Base-by-base conservation (phyloP, 306 rosid genomes). In the Lithocarpus polystachyus region DNA sequence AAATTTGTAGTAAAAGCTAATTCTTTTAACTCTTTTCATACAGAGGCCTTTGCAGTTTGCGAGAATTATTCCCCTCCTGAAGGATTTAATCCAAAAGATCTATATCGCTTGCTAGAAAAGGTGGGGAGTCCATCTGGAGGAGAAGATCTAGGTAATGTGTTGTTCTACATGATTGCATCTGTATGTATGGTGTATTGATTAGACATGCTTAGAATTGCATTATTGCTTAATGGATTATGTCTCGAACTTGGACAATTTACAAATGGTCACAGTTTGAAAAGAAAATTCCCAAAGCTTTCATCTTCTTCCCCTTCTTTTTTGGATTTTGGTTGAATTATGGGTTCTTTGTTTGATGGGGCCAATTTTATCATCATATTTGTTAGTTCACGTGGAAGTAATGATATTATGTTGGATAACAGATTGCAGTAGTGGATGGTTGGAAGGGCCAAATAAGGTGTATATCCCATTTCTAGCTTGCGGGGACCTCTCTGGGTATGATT, bases 1-100 rank as follows among this genome's bases (percentile, higher is more conserved):
- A 17, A 68, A 37, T 68, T 56, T 23, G 62, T 61, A 64, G 17
- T 28, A 54, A 33, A 53, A 78, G 52, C 72, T 86, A 75, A 76
- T 79, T 64, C 74, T 76, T 67, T 1, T 24, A 8, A 31, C 51
- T 72, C 79, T 19, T 26, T 10, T 43, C 82, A n/a, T 86, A 59
- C 96, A 93, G 98, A 96, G 90, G 97, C 99, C 56, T 96, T 96
- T 89, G 99, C 98, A 72, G 94, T 96, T 62, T 96, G 98, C 37
- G 98, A 93, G 84, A 91, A 96, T 81, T 96, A 92, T 84, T 89
- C 94, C 54, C 98, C 99, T 85, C 98, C 97, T 0, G 96, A 88
- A 82, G 98, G 96, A 78, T 95, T 95, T 89, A 85, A 90, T 79
- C 96, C 96, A 1, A 86, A 88, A 83, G 97, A 95, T 87, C 91